Evolutionary conservation across 345 rosid genomes (phyloP).

Genomic region (Raphanus raphanistrum): DNA sequence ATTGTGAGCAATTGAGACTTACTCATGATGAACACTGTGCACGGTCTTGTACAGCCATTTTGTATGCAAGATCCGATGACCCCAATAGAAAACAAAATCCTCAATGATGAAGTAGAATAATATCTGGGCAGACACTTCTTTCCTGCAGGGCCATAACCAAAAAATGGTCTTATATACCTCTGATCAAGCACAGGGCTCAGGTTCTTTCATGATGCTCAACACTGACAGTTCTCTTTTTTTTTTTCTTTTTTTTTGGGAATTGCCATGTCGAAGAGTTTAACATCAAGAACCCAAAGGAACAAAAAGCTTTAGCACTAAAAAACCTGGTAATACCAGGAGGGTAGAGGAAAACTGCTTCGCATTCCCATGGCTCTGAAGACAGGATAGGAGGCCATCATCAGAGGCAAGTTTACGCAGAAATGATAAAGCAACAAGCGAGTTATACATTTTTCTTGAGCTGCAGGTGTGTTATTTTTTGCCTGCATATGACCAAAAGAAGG

Average conservation of each 20-base stretch:
- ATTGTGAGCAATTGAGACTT: constrained; percentile 41
- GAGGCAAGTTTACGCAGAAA: constrained; percentile 84
- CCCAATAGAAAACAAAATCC: constrained; percentile 99
- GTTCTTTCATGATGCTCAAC: constrained; percentile 40
- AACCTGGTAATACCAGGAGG: constrained; percentile 99
- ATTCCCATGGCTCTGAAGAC: constrained; percentile 94
- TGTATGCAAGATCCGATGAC: constrained; percentile 84
- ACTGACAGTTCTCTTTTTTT: constrained; percentile 13
- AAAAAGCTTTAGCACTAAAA: constrained; percentile 46
- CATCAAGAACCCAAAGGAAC: constrained; percentile 34
- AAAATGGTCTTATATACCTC: constrained; percentile 32
- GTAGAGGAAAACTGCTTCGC: constrained; percentile 87
- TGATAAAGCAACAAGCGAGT: constrained; percentile 78
- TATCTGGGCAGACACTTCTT: constrained; percentile 68
- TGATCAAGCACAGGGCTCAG: constrained; percentile 35
- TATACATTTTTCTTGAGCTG: constrained; percentile 94
- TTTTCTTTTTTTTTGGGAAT: background rate
- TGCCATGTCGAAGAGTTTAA: constrained; percentile 29
- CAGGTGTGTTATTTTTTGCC: constrained; percentile 82
- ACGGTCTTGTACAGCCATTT: constrained; percentile 98
- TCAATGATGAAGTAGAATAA: constrained; percentile 93
- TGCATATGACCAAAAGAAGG: constrained; percentile 43
- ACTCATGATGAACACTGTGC: constrained; percentile 99
- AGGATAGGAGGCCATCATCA: constrained; percentile 85
- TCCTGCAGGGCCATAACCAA: constrained; percentile 63